These are phyloP conservation scores for Salix udensis DNA, from an alignment of 345 rosid genomes.

Conservation along the genomic window DNA sequence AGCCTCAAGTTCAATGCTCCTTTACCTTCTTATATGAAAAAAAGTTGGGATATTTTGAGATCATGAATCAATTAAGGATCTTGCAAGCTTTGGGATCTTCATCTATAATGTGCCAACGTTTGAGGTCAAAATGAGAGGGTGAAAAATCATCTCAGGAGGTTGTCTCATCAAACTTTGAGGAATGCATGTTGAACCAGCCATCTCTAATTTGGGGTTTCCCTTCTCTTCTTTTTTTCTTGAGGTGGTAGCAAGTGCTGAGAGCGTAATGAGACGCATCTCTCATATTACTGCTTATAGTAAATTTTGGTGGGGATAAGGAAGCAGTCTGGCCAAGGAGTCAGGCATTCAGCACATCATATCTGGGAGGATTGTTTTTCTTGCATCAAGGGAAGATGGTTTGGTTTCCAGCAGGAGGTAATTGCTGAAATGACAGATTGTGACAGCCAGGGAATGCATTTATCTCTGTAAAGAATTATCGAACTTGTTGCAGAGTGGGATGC, in stretches of 20 bases:
- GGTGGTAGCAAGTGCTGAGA: too few species aligned
- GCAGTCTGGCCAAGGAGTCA: too few species aligned
- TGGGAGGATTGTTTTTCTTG: neutral
- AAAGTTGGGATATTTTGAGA: slow-evolving; percentile 58
- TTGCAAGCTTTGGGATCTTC: neutral
- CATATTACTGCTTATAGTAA: neutral
- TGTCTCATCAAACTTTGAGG: too few species aligned
- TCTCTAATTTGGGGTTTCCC: too few species aligned
- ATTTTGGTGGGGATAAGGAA: neutral
- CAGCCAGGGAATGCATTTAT: neutral
- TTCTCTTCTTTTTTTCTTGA: too few species aligned
- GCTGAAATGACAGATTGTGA: too few species aligned
- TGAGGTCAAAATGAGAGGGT: too few species aligned
- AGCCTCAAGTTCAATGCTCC: slow-evolving; percentile 66
- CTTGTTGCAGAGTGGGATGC: neutral
- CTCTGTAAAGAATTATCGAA: neutral
- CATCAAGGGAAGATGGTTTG: neutral
- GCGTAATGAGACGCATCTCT: too few species aligned
- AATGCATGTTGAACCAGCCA: too few species aligned
- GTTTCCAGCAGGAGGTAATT: neutral
- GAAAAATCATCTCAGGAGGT: too few species aligned
- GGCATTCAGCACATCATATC: neutral
- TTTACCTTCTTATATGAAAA: slow-evolving; percentile 79
- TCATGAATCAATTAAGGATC: slow-evolving; percentile 17
- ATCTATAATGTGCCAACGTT: too few species aligned